Conservation (phyloP, 179 eudicot species). For the Beta macrorhiza region DNA sequence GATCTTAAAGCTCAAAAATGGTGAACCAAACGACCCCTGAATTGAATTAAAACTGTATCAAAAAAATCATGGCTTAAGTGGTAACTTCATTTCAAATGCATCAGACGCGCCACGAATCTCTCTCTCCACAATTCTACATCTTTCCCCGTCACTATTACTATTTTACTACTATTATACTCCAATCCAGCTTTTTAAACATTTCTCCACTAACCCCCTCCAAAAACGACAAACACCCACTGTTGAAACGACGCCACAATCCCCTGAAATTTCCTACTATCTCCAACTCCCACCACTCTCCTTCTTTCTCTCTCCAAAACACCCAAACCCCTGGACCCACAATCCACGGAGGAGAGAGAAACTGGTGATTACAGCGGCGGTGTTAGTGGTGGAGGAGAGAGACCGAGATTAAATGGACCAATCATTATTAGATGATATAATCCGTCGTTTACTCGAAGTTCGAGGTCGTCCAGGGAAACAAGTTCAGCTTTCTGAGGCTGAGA, state of each 20-base stretch:
- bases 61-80: not conserved
- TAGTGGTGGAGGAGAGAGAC: not conserved
- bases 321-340: not conserved
- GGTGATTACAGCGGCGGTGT: not conserved
- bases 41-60: no score
- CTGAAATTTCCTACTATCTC: constrained; percentile 2
- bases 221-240: constrained; percentile 9
- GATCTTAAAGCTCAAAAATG: no score
- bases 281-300: not conserved
- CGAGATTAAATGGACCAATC: constrained; percentile 37
- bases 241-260: constrained; percentile 16
- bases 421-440: constrained; percentile 46
- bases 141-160: not conserved
- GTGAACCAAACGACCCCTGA: no score
- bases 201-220: not conserved
- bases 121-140: not conserved
- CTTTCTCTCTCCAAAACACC: not conserved
- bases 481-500: constrained; percentile 50
- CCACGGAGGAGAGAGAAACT: not conserved
- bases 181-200: not conserved
- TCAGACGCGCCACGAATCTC: constrained; percentile 17
- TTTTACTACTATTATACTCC: no score
- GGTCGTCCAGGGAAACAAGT: constrained; percentile 52
- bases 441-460: constrained; percentile 45
- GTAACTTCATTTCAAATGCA: constrained; percentile 20